phyloP scores from a whole-genome alignment of 1,139 yeast species.

The Chernovozyma sophiae-reginae region DNA sequence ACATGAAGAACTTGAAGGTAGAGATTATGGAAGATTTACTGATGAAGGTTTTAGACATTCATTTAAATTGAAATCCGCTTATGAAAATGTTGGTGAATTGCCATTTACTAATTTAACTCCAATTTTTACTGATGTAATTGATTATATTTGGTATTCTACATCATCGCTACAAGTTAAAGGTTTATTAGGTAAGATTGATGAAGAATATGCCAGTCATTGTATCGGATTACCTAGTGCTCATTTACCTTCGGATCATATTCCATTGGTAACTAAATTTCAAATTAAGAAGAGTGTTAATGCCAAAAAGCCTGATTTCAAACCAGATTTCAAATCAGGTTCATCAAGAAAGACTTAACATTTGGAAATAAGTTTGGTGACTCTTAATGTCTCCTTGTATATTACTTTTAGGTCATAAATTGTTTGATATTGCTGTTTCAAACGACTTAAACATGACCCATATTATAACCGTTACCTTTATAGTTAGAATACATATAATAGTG shows the following conservation, averaged over 20 bases:
- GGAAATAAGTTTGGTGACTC: too few species aligned
- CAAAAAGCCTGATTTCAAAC: slow-evolving; percentile 45
- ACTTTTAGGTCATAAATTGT: not conserved
- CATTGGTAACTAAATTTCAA: slow-evolving; percentile 73
- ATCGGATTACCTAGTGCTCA: slow-evolving; percentile 94
- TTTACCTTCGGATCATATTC: slow-evolving; percentile 92
- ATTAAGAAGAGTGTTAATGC: slow-evolving; percentile 47
- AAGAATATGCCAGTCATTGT: slow-evolving; percentile 65
- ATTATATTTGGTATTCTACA: slow-evolving; percentile 92
- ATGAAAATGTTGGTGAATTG: slow-evolving; percentile 78
- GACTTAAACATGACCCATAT: not conserved
- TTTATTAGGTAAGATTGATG: slow-evolving; percentile 78
- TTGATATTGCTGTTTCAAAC: not conserved
- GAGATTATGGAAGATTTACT: slow-evolving; percentile 89
- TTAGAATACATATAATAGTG: not conserved
- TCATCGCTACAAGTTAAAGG: slow-evolving; percentile 77
- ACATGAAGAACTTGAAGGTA: slow-evolving; percentile 78
- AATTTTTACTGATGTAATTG: slow-evolving; percentile 86
- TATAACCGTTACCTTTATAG: not conserved
- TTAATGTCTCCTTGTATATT: not conserved
- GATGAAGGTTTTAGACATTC: slow-evolving; percentile 83
- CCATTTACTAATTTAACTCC: slow-evolving; percentile 96
- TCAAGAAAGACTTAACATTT: slow-evolving; percentile 45
- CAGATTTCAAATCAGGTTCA: slow-evolving; percentile 48
- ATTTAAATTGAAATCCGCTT: slow-evolving; percentile 81